Conservation (phyloP, 2,329 filamentous ascomycete species). For the Colletotrichum incanum region DNA sequence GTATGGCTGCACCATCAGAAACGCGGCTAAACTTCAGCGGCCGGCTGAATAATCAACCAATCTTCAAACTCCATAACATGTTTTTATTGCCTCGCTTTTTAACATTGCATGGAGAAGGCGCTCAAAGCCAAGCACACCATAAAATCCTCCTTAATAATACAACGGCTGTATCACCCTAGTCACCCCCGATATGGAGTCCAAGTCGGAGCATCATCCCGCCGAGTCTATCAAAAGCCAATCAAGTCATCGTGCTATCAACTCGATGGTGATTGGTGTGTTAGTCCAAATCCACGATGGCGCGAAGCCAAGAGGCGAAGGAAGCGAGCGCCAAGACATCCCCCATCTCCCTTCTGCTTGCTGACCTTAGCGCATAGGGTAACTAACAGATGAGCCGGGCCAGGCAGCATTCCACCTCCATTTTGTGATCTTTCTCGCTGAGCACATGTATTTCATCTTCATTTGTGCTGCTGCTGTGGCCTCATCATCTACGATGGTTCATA, state of each 20-base stretch:
- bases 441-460: no score
- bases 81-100: not conserved
- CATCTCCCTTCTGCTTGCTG: not conserved
- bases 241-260: not conserved
- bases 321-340: constrained; percentile 3
- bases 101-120: not conserved
- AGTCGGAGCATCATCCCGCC: not conserved
- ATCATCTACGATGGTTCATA: no score
- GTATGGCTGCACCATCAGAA: not conserved
- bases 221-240: not conserved
- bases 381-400: no score
- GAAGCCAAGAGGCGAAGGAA: constrained; percentile 28
- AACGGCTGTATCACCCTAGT: not conserved
- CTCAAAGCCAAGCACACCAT: not conserved
- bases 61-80: not conserved
- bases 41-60: not conserved
- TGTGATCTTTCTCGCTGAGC: no score
- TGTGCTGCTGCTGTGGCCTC: no score
- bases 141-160: not conserved
- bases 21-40: not conserved
- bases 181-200: no score
- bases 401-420: no score
- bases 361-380: not conserved
- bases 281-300: not conserved
- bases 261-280: not conserved